Evolutionary conservation across 106 monocot genomes (phyloP).

Genomic region (Iris macrosiphon): DNA sequence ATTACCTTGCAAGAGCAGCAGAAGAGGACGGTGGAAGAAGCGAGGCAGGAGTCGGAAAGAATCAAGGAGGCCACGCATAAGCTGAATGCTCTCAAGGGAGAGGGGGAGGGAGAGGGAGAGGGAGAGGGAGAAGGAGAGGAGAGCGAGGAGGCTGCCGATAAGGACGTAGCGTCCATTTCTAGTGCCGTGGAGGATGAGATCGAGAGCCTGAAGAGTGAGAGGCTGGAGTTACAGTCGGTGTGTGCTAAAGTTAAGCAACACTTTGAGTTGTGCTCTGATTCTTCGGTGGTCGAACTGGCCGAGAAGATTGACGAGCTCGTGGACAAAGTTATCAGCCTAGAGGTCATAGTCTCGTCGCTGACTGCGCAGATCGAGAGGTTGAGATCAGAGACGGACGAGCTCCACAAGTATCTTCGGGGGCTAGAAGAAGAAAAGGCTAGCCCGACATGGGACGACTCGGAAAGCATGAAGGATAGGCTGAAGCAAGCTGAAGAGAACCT

Average conservation of each 20-base stretch:
- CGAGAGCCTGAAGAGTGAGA: neutral
- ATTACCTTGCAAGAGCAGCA: conserved; percentile 15
- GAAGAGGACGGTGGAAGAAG: conserved; percentile 5
- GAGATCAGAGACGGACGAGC: conserved; percentile 22
- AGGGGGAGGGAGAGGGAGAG: too few relatives aligned
- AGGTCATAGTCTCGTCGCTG: conserved; percentile 17
- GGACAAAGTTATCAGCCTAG: conserved; percentile 22
- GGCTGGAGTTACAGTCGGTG: conserved; percentile 12
- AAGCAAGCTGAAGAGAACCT: conserved; percentile 19
- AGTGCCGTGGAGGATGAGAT: neutral
- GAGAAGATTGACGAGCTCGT: conserved; percentile 27
- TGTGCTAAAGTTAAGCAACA: conserved; percentile 20
- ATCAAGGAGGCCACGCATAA: conserved; percentile 7
- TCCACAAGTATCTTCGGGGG: conserved; percentile 12
- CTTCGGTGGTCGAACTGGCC: conserved; percentile 13
- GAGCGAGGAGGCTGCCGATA: neutral
- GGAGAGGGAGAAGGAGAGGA: conserved; percentile 19
- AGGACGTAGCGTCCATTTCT: neutral
- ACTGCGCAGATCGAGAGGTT: conserved; percentile 11
- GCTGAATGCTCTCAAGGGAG: conserved; percentile 11
- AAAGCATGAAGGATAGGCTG: conserved; percentile 8
- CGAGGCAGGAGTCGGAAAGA: conserved; percentile 13
- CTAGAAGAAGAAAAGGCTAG: conserved; percentile 21
- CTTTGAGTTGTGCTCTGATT: conserved; percentile 13
- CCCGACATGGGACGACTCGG: conserved; percentile 7